phyloP scores from a whole-genome alignment of 2,329 filamentous ascomycete genomes.

The Hirsutella rhossiliensis region DNA sequence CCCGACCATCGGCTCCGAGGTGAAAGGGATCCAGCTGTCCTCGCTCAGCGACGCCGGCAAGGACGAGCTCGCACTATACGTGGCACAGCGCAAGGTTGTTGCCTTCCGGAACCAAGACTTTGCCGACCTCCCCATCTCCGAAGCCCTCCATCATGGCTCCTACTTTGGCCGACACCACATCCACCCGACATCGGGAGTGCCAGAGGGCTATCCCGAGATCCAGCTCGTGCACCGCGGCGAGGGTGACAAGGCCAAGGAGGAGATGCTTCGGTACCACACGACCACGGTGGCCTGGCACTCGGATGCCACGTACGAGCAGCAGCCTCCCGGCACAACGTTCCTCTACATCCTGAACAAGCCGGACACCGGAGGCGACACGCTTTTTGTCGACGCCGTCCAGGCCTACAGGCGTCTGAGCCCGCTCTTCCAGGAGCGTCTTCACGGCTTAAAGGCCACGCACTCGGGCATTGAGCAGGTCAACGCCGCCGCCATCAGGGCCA shows the following conservation, averaged over 20 bases:
- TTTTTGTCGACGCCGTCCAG: slow-evolving; percentile 68
- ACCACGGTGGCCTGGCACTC: slow-evolving; percentile 83
- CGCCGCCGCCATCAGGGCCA: slow-evolving; percentile 51
- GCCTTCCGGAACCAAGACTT: slow-evolving; percentile 69
- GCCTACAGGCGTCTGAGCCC: slow-evolving; percentile 75
- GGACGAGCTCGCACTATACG: slow-evolving; percentile 63
- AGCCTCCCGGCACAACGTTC: slow-evolving; percentile 85
- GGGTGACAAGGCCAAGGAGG: slow-evolving; percentile 31
- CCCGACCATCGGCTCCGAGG: slow-evolving; percentile 61
- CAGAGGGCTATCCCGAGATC: slow-evolving; percentile 60
- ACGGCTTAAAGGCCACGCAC: slow-evolving; percentile 71
- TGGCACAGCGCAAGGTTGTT: slow-evolving; percentile 67
- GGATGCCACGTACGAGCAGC: slow-evolving; percentile 77
- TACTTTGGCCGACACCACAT: slow-evolving; percentile 79
- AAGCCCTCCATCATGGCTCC: slow-evolving; percentile 56
- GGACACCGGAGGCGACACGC: slow-evolving; percentile 68
- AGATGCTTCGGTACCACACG: slow-evolving; percentile 56
- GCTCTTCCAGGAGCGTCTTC: slow-evolving; percentile 65
- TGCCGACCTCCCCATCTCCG: slow-evolving; percentile 54
- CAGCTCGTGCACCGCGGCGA: slow-evolving; percentile 67
- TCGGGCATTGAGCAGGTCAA: slow-evolving; percentile 73
- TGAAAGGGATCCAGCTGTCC: slow-evolving; percentile 60
- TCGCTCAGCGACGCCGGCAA: slow-evolving; percentile 55
- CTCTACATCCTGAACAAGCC: slow-evolving; percentile 79
- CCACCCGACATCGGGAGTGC: slow-evolving; percentile 66